These are phyloP conservation scores for Brassica hybrid DNA, from an alignment of 441 rosid genomes.

Conservation along the genomic window DNA sequence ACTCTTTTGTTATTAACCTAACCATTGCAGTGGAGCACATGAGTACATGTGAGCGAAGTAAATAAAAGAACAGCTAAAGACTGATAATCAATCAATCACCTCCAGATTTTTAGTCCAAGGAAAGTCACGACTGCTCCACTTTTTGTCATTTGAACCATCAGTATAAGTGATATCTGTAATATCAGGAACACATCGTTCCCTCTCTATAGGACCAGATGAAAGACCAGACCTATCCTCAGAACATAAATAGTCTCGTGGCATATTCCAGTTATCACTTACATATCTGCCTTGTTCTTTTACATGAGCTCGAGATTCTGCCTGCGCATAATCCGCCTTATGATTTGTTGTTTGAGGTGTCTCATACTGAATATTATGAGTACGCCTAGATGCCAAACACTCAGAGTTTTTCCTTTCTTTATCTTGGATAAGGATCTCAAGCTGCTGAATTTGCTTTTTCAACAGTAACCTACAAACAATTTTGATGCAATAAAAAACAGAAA, in stretches of 20 bases:
- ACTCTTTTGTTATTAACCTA: conserved; percentile 91
- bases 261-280: conserved; percentile 55
- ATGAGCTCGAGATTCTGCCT: conserved; percentile 55
- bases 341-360: conserved; percentile 70
- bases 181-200: conserved; percentile 75
- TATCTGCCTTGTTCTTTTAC: conserved; percentile 51
- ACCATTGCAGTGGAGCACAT: conserved; percentile 37
- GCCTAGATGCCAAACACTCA: conserved; percentile 65
- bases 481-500: conserved; percentile 19
- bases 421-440: conserved; percentile 64
- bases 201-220: conserved; percentile 65
- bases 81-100: conserved; percentile 49
- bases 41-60: conserved; percentile 40
- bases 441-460: conserved; percentile 83
- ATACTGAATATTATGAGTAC: conserved; percentile 49
- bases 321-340: conserved; percentile 48
- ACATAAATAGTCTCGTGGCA: conserved; percentile 63
- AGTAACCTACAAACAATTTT: conserved; percentile 54
- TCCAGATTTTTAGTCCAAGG: conserved; percentile 87
- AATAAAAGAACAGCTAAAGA: conserved; percentile 3
- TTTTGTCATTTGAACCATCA: conserved; percentile 88
- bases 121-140: conserved; percentile 80
- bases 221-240: conserved; percentile 59
- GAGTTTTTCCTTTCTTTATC: conserved; percentile 71
- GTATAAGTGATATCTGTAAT: conserved; percentile 78